Percentiles rank a stretch among this genome's conserved stretches.
phyloP scores from a whole-genome alignment of 345 rosid genomes.

The Eucalyptus polybractea region DNA sequence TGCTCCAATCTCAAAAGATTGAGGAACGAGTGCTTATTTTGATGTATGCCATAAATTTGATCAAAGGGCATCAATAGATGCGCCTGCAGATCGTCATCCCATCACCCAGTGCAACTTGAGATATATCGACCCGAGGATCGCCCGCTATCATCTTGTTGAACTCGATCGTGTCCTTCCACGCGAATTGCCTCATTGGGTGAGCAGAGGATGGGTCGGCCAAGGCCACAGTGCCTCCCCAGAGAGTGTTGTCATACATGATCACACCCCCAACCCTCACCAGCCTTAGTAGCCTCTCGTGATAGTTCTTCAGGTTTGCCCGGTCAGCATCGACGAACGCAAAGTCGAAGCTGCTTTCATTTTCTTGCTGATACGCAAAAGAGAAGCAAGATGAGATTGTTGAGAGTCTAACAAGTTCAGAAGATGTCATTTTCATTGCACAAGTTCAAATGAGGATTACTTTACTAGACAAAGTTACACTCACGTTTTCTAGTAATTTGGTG shows the following conservation, averaged over 20 bases:
- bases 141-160: constrained; percentile 36
- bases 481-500: not conserved
- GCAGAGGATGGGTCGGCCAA: not conserved
- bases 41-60: not conserved
- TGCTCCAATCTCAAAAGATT: not conserved
- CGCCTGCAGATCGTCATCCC: constrained; percentile 49
- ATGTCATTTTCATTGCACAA: not conserved
- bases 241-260: constrained; percentile 21
- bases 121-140: constrained; percentile 43
- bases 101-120: constrained; percentile 47
- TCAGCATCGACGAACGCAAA: too few species aligned
- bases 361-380: not conserved
- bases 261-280: constrained; percentile 21
- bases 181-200: not conserved
- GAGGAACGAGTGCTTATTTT: not conserved
- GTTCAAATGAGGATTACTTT: not conserved
- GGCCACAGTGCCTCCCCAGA: constrained; percentile 25
- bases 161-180: constrained; percentile 8
- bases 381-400: not conserved
- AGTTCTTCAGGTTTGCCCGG: constrained; percentile 9
- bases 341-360: not conserved
- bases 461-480: not conserved
- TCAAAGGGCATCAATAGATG: not conserved
- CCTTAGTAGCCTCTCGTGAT: constrained; percentile 22
- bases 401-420: not conserved